These are phyloP conservation scores for Phoenix roebelenii DNA, from an alignment of 176 grass and related monocot species.

Conservation along the genomic window DNA sequence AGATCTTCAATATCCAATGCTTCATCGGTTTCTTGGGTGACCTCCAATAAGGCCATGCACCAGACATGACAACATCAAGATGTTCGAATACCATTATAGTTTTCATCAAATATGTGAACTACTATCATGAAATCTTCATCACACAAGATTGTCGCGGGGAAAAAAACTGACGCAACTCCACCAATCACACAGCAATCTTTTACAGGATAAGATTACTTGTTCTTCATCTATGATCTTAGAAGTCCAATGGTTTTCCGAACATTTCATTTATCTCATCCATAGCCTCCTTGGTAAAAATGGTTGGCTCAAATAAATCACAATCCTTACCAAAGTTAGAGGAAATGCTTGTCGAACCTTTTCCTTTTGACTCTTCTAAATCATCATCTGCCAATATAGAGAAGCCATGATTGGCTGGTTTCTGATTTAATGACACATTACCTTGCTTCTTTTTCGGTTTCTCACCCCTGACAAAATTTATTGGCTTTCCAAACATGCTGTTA, in stretches of 20 bases:
- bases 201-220: no score
- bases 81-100: no score
- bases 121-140: no score
- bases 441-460: conserved; percentile 36
- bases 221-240: conserved; percentile 23
- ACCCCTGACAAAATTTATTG: conserved; percentile 47
- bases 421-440: conserved; percentile 22
- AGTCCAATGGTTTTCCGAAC: conserved; percentile 76
- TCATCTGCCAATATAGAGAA: conserved; percentile 77
- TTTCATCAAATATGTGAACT: no score
- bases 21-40: no score
- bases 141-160: no score
- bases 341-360: conserved; percentile 13
- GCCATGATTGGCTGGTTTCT: conserved; percentile 27
- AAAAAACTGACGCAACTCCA: no score
- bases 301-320: conserved; percentile 78
- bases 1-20: no score
- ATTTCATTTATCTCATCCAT: conserved; percentile 86
- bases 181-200: no score
- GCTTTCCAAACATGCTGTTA: conserved; percentile 85
- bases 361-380: conserved; percentile 22
- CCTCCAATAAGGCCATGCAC: no score
- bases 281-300: conserved; percentile 61
- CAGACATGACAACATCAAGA: no score
- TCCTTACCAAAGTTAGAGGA: conserved; percentile 29